A percentile compares a stretch with the other conserved stretches of the same genome.
These are phyloP conservation scores for Hordeum marinum DNA, from an alignment of 176 grass and related monocot species.

Conservation along the genomic window DNA sequence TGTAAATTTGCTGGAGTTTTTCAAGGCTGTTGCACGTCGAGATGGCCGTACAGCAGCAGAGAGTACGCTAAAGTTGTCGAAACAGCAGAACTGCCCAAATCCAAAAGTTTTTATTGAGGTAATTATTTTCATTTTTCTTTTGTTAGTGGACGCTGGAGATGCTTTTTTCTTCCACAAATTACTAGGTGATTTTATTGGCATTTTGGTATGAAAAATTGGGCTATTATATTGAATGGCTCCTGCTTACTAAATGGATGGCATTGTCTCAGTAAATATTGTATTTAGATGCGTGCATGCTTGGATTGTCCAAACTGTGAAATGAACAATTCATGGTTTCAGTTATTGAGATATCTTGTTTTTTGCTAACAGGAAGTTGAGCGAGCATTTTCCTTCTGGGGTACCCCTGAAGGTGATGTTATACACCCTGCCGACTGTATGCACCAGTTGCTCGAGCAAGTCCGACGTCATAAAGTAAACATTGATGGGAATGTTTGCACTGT, in stretches of 20 bases:
- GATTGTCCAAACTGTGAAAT: neutral
- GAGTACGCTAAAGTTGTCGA: constrained; percentile 77
- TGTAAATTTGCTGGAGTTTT: constrained; percentile 87
- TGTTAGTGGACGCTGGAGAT: neutral
- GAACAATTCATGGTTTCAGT: neutral
- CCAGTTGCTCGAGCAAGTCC: constrained; percentile 86
- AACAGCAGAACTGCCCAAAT: constrained; percentile 89
- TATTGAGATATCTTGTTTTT: constrained; percentile 10
- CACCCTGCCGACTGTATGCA: constrained; percentile 99
- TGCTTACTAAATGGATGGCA: neutral
- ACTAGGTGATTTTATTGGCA: neutral
- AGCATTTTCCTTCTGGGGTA: constrained; percentile 83
- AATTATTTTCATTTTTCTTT: constrained; percentile 12
- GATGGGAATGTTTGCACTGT: constrained; percentile 97
- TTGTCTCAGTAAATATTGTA: neutral
- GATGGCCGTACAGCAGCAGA: constrained; percentile 86
- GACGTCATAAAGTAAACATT: constrained; percentile 90
- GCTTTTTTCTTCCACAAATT: neutral
- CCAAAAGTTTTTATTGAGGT: constrained; percentile 96
- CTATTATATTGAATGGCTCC: neutral
- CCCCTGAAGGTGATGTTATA: constrained; percentile 55
- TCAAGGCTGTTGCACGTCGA: constrained; percentile 87
- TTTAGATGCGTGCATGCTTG: neutral
- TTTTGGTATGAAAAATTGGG: neutral
- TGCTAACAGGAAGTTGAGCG: constrained; percentile 78